Evolutionary conservation across 768 basidiomycete genomes (phyloP).

Genomic region (Phaffia australis): DNA sequence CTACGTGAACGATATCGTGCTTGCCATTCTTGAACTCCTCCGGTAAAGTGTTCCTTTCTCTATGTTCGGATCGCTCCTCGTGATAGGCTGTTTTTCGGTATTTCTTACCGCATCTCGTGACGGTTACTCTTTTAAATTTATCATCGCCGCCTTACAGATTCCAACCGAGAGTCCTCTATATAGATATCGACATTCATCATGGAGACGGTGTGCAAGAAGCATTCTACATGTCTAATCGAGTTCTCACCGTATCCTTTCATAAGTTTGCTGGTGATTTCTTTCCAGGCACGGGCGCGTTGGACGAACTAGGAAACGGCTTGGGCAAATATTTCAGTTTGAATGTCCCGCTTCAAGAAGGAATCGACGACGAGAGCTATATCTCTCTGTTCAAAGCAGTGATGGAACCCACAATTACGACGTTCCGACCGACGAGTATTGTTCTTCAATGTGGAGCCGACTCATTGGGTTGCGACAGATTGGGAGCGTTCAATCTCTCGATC

Average conservation of each 20-base stretch:
- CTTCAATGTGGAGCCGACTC: conserved; percentile 96
- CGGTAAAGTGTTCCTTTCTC: conserved; percentile 44
- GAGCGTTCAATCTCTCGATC: conserved; percentile 94
- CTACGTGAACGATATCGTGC: conserved; percentile 92
- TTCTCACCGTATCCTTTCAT: conserved; percentile 98
- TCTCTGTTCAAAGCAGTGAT: conserved; percentile 92
- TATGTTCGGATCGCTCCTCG: not conserved
- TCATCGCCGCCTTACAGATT: conserved; percentile 48
- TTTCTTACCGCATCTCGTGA: not conserved
- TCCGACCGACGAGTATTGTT: conserved; percentile 80
- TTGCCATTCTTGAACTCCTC: conserved; percentile 84
- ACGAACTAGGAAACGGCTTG: conserved; percentile 68
- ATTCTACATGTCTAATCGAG: conserved; percentile 95
- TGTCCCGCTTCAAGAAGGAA: conserved; percentile 86
- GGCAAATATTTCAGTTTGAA: conserved; percentile 95
- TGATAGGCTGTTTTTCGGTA: not conserved
- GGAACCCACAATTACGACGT: conserved; percentile 80
- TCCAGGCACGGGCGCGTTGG: conserved; percentile 89
- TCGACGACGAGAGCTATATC: conserved; percentile 95
- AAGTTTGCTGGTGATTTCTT: conserved; percentile 99
- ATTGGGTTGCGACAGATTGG: conserved; percentile 83
- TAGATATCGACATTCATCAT: conserved; percentile 98
- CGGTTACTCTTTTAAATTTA: not conserved
- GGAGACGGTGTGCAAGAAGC: conserved; percentile 97
- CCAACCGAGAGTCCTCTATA: conserved; percentile 88